Percentiles rank a stretch among this genome's conserved stretches.
Conservation (phyloP, 768 basidiomycete genomes). For the Suillus alpinus region DNA sequence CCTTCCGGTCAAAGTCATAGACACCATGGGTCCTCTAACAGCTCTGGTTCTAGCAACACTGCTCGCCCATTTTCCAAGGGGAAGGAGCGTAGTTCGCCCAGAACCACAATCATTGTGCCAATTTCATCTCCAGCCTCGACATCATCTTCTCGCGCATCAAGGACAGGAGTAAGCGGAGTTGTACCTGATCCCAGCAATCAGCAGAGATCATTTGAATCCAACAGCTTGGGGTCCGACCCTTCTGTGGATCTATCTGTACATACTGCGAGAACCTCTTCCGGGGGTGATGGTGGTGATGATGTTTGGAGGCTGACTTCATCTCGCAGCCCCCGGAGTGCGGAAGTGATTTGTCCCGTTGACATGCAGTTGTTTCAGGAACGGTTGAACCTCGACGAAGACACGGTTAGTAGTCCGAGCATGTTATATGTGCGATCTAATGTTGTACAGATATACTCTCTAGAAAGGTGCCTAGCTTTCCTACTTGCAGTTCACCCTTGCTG, state of each 20-base stretch:
- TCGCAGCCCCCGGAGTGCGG: conserved; percentile 35
- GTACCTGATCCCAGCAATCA: not conserved
- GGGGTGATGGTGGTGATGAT: conserved; percentile 16
- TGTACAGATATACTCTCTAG: conserved; percentile 26
- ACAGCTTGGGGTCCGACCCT: conserved; percentile 4
- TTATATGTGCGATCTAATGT: not conserved
- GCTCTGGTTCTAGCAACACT: not conserved
- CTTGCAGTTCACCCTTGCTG: not conserved
- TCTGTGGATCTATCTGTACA: conserved; percentile 5
- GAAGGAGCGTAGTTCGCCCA: not conserved
- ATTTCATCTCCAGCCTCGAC: not conserved
- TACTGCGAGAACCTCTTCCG: conserved; percentile 5
- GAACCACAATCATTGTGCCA: not conserved
- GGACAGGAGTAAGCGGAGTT: not conserved
- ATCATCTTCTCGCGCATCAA: not conserved
- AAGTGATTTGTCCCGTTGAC: conserved; percentile 30
- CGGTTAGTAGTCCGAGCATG: conserved; percentile 31
- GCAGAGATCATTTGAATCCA: not conserved
- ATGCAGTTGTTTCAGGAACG: conserved; percentile 23
- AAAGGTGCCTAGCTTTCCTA: conserved; percentile 18
- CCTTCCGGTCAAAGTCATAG: not conserved
- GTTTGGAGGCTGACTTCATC: conserved; percentile 41
- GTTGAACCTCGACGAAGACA: conserved; percentile 37
- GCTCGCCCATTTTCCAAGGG: not conserved
- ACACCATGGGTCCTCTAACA: not conserved